Evolutionary conservation across 768 basidiomycete genomes (phyloP).

Genomic region (Rhizopogon vesiculosus): DNA sequence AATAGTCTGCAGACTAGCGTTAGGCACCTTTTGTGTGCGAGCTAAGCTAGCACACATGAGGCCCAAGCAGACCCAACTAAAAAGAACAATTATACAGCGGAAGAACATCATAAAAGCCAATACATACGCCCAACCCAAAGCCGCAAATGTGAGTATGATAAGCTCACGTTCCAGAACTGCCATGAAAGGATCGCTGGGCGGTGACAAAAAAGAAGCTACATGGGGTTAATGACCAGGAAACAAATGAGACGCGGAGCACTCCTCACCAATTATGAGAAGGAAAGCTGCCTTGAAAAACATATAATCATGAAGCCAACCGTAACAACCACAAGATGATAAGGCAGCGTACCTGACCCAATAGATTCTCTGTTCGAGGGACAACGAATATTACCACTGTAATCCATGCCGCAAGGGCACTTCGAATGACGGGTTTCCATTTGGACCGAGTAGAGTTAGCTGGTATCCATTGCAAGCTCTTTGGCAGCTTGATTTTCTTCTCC

Average conservation of each 20-base stretch:
- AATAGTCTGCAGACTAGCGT: conserved; percentile 33
- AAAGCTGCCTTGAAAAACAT: conserved; percentile 51
- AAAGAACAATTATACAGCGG: background rate
- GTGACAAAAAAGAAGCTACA: conserved; percentile 58
- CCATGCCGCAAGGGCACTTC: conserved; percentile 62
- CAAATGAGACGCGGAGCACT: no score
- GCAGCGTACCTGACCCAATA: conserved; percentile 52
- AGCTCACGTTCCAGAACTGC: conserved; percentile 62
- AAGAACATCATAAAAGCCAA: background rate
- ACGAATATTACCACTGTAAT: conserved; percentile 53
- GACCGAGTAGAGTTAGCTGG: conserved; percentile 51
- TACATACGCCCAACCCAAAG: conserved; percentile 59
- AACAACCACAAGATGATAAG: background rate
- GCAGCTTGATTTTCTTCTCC: conserved; percentile 14
- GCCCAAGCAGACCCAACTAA: conserved; percentile 64
- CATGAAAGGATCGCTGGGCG: conserved; percentile 66
- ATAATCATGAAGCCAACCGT: background rate
- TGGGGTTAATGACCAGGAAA: background rate
- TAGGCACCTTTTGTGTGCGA: conserved; percentile 37
- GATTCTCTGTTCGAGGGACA: conserved; percentile 40
- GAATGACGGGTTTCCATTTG: conserved; percentile 58
- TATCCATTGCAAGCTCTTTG: conserved; percentile 47
- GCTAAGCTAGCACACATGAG: conserved; percentile 58
- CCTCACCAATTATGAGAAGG: conserved; percentile 55
- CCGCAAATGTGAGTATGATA: conserved; percentile 44